Conservation (phyloP, 1,139 yeast species). For the Saccharomyces hybrid region DNA sequence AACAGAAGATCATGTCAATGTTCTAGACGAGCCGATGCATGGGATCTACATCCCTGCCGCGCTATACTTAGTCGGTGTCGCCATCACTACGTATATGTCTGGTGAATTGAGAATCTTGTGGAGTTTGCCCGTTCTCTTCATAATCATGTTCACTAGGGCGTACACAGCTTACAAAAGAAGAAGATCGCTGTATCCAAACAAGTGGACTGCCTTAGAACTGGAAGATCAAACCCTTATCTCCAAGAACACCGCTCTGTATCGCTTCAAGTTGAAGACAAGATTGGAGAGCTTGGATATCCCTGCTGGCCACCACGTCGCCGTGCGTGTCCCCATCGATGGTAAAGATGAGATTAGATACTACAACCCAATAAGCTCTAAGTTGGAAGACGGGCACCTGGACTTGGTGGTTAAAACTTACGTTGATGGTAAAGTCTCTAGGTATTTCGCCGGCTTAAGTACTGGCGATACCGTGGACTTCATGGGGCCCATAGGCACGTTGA, state of each 20-base stretch:
- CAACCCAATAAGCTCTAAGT: slow-evolving; percentile 65
- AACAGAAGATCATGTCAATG: slow-evolving; percentile 34
- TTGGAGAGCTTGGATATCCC: slow-evolving; percentile 59
- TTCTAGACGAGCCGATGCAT: slow-evolving; percentile 58
- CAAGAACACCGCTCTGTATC: slow-evolving; percentile 61
- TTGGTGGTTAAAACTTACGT: slow-evolving; percentile 66
- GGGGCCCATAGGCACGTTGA: slow-evolving; percentile 72
- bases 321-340: slow-evolving; percentile 46
- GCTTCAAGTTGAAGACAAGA: slow-evolving; percentile 56
- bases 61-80: slow-evolving; percentile 54
- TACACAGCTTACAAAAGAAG: slow-evolving; percentile 41
- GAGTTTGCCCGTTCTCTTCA: slow-evolving; percentile 27
- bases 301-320: slow-evolving; percentile 65
- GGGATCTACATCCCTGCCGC: slow-evolving; percentile 64
- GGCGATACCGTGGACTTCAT: slow-evolving; percentile 64
- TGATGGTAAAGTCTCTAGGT: slow-evolving; percentile 58
- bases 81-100: slow-evolving; percentile 40
- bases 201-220: slow-evolving; percentile 60
- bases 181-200: slow-evolving; percentile 41
- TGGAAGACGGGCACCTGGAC: slow-evolving; percentile 66
- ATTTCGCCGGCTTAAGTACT: slow-evolving; percentile 53
- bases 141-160: slow-evolving; percentile 41
- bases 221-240: slow-evolving; percentile 65
- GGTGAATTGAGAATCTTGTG: slow-evolving; percentile 41
- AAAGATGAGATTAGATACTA: slow-evolving; percentile 60